phyloP scores from a whole-genome alignment of 345 rosid genomes.

The thale cress (Arabidopsis thaliana) region DNA sequence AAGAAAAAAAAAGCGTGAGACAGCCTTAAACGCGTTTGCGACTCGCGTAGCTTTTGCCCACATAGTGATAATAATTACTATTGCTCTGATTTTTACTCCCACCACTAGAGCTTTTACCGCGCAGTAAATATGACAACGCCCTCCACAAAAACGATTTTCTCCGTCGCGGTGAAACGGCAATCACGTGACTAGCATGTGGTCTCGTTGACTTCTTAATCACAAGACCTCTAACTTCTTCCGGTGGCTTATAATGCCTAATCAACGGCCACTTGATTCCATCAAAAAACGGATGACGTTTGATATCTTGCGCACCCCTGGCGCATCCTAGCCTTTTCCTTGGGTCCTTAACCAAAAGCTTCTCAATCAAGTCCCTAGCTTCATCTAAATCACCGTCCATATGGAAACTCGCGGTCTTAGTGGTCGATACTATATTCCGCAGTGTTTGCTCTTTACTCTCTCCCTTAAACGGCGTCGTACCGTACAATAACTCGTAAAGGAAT shows the following conservation, averaged over 20 bases:
- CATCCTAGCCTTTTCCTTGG: conserved; percentile 79
- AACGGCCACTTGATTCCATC: conserved; percentile 79
- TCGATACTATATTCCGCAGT: conserved; percentile 66
- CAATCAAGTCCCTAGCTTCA: conserved; percentile 76
- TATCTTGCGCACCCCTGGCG: conserved; percentile 72
- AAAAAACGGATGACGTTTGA: conserved; percentile 79
- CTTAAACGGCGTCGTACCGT: conserved; percentile 84
- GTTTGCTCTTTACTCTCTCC: conserved; percentile 76
- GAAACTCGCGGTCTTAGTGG: conserved; percentile 49
- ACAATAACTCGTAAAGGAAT: conserved; percentile 66
- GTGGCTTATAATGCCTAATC: conserved; percentile 79
- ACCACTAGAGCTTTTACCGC: conserved; percentile 37
- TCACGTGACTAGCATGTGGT: conserved; percentile 50
- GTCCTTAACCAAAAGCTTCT: conserved; percentile 76
- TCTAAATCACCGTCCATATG: conserved; percentile 43
- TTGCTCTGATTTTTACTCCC: conserved; percentile 48
- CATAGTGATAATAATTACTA: conserved; percentile 51
- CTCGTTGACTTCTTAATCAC: conserved; percentile 48
- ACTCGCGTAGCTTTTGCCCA: conserved; percentile 47
- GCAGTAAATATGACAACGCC: conserved; percentile 49
- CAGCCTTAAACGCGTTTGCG: conserved; percentile 47
- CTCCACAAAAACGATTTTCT: conserved; percentile 59
- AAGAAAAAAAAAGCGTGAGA: not conserved
- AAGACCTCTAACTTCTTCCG: conserved; percentile 65
- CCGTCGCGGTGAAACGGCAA: conserved; percentile 41